Evolutionary conservation across 1,284 basidiomycete species (phyloP).

Genomic region (Rhizopogon hawkerae): DNA sequence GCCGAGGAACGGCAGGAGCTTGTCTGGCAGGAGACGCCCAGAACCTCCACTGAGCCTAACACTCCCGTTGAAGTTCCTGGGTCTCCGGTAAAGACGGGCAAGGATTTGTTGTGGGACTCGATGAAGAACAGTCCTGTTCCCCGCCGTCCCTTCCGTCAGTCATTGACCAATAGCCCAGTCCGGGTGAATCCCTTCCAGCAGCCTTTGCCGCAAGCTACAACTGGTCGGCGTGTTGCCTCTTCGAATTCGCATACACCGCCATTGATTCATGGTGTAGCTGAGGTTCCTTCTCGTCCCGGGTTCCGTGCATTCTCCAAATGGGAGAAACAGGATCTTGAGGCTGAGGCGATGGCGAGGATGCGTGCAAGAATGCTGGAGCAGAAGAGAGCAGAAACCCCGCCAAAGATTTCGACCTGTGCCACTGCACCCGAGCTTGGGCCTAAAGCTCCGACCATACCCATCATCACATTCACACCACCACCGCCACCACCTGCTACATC

Average conservation of each 20-base stretch:
- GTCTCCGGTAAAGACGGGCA: slow-evolving; percentile 33
- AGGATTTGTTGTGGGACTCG: slow-evolving; percentile 40
- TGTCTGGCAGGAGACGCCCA: slow-evolving; percentile 57
- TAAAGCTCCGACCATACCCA: slow-evolving; percentile 18
- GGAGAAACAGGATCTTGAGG: slow-evolving; percentile 77
- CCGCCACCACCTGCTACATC: slow-evolving; percentile 14
- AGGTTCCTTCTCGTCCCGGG: slow-evolving; percentile 45
- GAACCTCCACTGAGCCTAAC: slow-evolving; percentile 32
- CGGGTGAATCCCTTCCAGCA: slow-evolving; percentile 34
- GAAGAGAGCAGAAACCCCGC: slow-evolving; percentile 25
- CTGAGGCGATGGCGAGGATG: slow-evolving; percentile 62
- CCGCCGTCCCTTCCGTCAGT: slow-evolving; percentile 34
- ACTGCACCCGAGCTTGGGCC: slow-evolving; percentile 19
- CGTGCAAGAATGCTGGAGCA: slow-evolving; percentile 41
- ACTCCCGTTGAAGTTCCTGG: slow-evolving; percentile 30
- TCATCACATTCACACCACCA: slow-evolving; percentile 24
- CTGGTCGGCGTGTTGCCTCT: slow-evolving; percentile 33
- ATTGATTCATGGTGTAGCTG: slow-evolving; percentile 31
- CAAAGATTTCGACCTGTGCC: slow-evolving; percentile 14
- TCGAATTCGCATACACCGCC: slow-evolving; percentile 20
- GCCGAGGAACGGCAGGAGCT: slow-evolving; percentile 54
- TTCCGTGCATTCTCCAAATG: slow-evolving; percentile 60
- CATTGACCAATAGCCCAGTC: slow-evolving; percentile 34
- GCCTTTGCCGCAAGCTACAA: slow-evolving; percentile 19
- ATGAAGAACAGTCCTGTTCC: slow-evolving; percentile 30